Percentiles rank a stretch among this genome's conserved stretches.
These are phyloP conservation scores for Toxoplasma gondii DNA, from an alignment of 169 alveolate genomes.

Conservation along the genomic window DNA sequence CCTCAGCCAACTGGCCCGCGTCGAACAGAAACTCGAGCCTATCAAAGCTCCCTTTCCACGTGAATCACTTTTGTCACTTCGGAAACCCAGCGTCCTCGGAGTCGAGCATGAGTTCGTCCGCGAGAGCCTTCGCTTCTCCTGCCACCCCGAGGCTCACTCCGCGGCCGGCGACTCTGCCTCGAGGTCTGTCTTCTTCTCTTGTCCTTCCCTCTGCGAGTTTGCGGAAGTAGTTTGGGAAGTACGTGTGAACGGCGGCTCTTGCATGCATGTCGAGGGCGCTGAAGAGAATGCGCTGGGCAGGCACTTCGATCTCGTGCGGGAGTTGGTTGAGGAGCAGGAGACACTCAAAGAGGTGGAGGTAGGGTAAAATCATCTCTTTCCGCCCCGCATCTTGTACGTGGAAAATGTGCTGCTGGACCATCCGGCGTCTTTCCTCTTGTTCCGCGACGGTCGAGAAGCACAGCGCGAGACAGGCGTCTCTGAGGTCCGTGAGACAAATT, in stretches of 20 bases:
- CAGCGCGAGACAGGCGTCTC: conserved; percentile 48
- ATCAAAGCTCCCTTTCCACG: no score
- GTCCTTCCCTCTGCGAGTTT: background rate
- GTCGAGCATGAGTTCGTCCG: background rate
- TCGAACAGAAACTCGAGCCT: no score
- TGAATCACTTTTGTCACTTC: no score
- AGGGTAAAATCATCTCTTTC: conserved; percentile 34
- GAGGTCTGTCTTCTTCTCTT: background rate
- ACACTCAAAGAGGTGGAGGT: conserved; percentile 53
- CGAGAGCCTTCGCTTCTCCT: background rate
- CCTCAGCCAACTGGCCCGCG: no score
- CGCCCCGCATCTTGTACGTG: conserved; percentile 36
- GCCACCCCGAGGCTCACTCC: background rate
- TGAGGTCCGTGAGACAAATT: conserved; percentile 51
- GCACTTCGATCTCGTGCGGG: conserved; percentile 37
- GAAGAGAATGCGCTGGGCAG: conserved; percentile 49
- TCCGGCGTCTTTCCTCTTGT: conserved; percentile 17
- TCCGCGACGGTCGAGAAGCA: conserved; percentile 32
- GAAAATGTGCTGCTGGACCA: conserved; percentile 32
- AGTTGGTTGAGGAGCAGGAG: conserved; percentile 38
- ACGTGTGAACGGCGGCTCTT: conserved; percentile 39
- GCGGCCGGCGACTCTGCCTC: background rate
- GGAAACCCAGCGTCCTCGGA: no score
- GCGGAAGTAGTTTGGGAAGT: conserved; percentile 53
- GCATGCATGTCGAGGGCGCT: conserved; percentile 66